These are phyloP conservation scores for Geosmithia morbida DNA, from an alignment of 2,329 filamentous ascomycete genomes.

Conservation along the genomic window DNA sequence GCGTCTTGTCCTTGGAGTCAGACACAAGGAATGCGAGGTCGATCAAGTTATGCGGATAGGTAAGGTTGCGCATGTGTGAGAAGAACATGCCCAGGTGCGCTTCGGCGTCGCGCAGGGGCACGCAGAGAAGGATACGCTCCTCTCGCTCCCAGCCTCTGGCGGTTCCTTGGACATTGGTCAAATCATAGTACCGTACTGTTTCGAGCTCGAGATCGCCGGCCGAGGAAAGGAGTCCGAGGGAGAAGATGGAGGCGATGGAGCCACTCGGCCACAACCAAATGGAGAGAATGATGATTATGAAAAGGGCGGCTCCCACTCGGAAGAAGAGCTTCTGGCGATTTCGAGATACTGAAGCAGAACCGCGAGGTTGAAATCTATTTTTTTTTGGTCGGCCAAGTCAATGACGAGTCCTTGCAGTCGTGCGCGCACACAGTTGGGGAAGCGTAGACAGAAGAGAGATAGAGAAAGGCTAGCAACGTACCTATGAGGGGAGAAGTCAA, in stretches of 20 bases:
- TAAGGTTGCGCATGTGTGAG: slow-evolving; percentile 89
- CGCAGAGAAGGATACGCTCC: slow-evolving; percentile 88
- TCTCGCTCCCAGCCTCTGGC: slow-evolving; percentile 91
- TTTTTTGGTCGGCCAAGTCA: neutral
- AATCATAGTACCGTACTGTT: slow-evolving; percentile 93
- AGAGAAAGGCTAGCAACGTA: slow-evolving; percentile 17
- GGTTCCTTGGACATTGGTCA: slow-evolving; percentile 81
- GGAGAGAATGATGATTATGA: slow-evolving; percentile 49
- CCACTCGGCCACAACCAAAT: slow-evolving; percentile 63
- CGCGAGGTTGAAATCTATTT: slow-evolving; percentile 62
- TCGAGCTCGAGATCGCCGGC: slow-evolving; percentile 67
- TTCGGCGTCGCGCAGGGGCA: slow-evolving; percentile 84
- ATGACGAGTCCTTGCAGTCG: neutral
- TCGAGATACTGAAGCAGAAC: slow-evolving; percentile 55
- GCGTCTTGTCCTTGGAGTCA: slow-evolving; percentile 87
- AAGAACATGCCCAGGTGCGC: slow-evolving; percentile 96
- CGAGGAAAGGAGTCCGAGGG: slow-evolving; percentile 55
- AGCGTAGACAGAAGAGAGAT: neutral
- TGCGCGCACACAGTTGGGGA: neutral
- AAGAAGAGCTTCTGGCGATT: slow-evolving; percentile 60
- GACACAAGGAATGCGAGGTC: slow-evolving; percentile 95
- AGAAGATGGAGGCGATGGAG: slow-evolving; percentile 45
- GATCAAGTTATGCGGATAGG: slow-evolving; percentile 91
- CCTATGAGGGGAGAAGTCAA: slow-evolving; percentile 84
- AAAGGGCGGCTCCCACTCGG: slow-evolving; percentile 45